Percentiles rank a stretch among this genome's conserved stretches.
phyloP scores from a whole-genome alignment of 1,284 basidiomycete genomes.

The Xerocomus nothofagi region DNA sequence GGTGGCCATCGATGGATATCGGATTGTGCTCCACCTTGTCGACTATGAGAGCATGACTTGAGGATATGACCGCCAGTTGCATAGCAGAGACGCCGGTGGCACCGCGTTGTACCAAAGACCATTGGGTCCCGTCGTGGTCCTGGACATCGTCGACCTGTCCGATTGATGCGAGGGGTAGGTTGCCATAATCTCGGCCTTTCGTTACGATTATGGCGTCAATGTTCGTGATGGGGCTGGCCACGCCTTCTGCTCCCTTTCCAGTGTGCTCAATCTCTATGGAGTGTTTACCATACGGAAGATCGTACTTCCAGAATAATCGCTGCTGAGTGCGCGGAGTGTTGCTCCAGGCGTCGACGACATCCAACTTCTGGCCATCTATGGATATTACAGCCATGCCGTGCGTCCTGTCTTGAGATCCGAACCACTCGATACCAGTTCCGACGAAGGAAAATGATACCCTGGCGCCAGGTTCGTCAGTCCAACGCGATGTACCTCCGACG shows the following conservation, averaged over 20 bases:
- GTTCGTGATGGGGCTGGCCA: slow-evolving; percentile 43
- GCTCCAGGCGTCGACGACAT: slow-evolving; percentile 50
- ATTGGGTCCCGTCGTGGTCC: slow-evolving; percentile 27
- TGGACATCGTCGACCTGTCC: neutral
- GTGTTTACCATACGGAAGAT: slow-evolving; percentile 54
- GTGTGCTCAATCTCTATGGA: slow-evolving; percentile 63
- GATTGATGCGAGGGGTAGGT: neutral
- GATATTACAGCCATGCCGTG: slow-evolving; percentile 60
- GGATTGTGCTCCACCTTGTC: slow-evolving; percentile 89
- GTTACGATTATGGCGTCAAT: slow-evolving; percentile 71
- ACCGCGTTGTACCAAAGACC: slow-evolving; percentile 58
- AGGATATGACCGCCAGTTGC: slow-evolving; percentile 73
- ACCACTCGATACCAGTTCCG: slow-evolving; percentile 76
- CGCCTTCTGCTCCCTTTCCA: slow-evolving; percentile 41
- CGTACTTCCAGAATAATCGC: slow-evolving; percentile 61
- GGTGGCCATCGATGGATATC: slow-evolving; percentile 65
- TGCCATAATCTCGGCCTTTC: slow-evolving; percentile 29
- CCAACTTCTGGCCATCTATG: slow-evolving; percentile 53
- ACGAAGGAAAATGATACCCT: slow-evolving; percentile 58
- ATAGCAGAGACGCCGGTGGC: slow-evolving; percentile 80
- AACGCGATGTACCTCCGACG: slow-evolving; percentile 50
- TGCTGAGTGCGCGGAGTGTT: slow-evolving; percentile 50
- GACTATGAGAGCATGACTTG: slow-evolving; percentile 68
- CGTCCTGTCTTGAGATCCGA: slow-evolving; percentile 55
- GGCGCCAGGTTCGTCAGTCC: slow-evolving; percentile 51